These are phyloP conservation scores for Populus tomentosa DNA, from an alignment of 441 rosid species.

Conservation along the genomic window DNA sequence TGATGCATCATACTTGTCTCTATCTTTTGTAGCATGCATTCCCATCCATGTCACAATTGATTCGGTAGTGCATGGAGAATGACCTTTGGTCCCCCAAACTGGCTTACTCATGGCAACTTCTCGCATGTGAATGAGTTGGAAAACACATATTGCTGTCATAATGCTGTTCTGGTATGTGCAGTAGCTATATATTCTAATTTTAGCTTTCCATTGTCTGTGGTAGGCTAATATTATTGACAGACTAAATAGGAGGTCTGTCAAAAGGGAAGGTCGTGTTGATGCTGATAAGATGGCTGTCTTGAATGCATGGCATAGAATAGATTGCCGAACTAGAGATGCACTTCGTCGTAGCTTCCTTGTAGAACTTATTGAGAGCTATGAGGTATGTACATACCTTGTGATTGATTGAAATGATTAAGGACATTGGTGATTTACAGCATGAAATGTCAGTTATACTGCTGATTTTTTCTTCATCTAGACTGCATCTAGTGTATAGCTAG, in stretches of 20 bases:
- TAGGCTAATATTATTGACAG: slow-evolving; percentile 60
- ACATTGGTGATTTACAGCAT: no score
- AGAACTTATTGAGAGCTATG: slow-evolving; percentile 71
- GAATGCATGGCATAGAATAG: slow-evolving; percentile 80
- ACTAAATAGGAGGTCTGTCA: slow-evolving; percentile 32
- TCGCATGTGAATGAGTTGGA: no score
- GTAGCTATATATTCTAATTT: slow-evolving; percentile 8
- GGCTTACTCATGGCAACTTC: no score
- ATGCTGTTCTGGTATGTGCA: slow-evolving; percentile 11
- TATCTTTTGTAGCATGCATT: no score
- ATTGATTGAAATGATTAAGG: slow-evolving; percentile 1
- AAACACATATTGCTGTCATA: no score
- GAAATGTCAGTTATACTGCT: not conserved
- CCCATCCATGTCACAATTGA: no score
- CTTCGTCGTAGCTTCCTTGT: slow-evolving; percentile 85
- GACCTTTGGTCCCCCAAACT: no score
- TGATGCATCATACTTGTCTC: no score
- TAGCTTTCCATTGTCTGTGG: slow-evolving; percentile 15
- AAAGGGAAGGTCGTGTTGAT: slow-evolving; percentile 51
- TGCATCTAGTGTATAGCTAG: no score
- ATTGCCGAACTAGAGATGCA: slow-evolving; percentile 83
- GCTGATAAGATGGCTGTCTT: slow-evolving; percentile 60
- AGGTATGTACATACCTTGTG: slow-evolving; percentile 37
- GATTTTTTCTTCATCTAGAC: not conserved
- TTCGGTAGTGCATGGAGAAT: no score